Evolutionary conservation across 2,329 filamentous ascomycete species (phyloP).

Genomic region (Sodiomyces alkalinus): DNA sequence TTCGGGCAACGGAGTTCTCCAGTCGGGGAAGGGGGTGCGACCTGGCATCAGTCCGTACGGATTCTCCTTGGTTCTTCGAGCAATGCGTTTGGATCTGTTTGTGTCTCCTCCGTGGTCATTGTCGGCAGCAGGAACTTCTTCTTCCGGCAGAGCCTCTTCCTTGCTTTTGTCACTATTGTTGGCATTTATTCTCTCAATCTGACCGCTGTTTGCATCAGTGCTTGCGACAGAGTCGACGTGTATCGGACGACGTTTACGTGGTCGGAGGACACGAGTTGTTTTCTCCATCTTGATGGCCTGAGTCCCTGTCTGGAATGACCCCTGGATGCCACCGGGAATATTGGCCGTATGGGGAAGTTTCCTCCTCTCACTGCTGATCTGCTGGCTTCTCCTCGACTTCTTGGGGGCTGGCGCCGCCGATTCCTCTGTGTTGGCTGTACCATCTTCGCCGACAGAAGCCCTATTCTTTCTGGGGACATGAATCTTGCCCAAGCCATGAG

Average conservation of each 20-base stretch:
- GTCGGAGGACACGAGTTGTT: neutral
- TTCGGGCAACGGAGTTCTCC: slow-evolving; percentile 45
- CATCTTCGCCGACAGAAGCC: neutral
- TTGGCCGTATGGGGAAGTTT: neutral
- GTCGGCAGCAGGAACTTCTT: too few species aligned
- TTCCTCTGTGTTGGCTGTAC: neutral
- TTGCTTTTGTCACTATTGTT: neutral
- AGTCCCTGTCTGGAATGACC: neutral
- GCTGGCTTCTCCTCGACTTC: neutral
- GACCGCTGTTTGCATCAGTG: neutral
- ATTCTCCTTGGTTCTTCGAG: slow-evolving; percentile 14
- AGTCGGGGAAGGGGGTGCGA: slow-evolving; percentile 52
- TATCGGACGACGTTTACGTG: neutral
- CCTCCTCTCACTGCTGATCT: neutral
- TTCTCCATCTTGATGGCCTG: neutral
- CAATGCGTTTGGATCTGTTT: slow-evolving; percentile 10
- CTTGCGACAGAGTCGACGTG: neutral
- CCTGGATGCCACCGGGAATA: neutral
- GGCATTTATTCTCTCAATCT: neutral
- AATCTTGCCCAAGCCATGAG: slow-evolving; percentile 8
- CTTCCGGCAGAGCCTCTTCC: too few species aligned
- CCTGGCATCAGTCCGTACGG: slow-evolving; percentile 39
- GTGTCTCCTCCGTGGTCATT: too few species aligned
- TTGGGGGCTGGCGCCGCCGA: too few species aligned
- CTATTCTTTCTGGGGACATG: neutral